Percentiles rank a stretch among this genome's conserved stretches.
These are phyloP conservation scores for Xylaria sp. DNA, from an alignment of 2,329 filamentous ascomycete genomes.

Conservation along the genomic window DNA sequence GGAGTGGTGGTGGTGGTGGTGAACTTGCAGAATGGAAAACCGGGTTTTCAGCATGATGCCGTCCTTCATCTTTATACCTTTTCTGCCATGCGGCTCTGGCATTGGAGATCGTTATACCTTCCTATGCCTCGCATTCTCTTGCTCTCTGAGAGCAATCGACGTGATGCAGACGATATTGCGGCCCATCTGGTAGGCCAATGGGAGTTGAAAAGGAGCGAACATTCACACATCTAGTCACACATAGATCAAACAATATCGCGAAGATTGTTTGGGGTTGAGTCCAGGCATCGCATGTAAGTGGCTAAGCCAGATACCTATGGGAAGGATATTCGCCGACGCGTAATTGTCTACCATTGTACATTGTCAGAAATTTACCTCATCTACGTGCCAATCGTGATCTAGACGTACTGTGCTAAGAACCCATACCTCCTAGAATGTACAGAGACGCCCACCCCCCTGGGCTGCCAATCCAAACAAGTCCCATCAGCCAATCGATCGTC, in stretches of 20 bases:
- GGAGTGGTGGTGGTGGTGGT: not conserved
- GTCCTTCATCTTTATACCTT: not conserved
- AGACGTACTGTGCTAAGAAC: not conserved
- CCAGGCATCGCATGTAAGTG: not conserved
- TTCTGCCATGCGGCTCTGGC: not conserved
- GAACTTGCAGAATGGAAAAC: not conserved
- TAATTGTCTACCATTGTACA: too few species aligned
- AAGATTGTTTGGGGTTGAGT: not conserved
- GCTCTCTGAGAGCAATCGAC: not conserved
- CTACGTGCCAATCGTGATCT: not conserved
- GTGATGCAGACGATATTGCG: not conserved
- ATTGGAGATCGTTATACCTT: not conserved
- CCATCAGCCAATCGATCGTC: too few species aligned
- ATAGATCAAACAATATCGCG: not conserved
- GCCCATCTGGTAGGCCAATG: not conserved
- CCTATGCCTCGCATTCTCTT: not conserved
- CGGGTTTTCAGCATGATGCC: not conserved
- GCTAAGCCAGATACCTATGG: too few species aligned
- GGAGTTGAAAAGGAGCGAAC: not conserved
- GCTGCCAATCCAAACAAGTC: too few species aligned
- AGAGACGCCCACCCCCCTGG: too few species aligned
- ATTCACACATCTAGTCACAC: not conserved
- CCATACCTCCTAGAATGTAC: not conserved
- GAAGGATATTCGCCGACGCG: too few species aligned
- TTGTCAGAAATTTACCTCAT: too few species aligned